Evolutionary conservation across 495 filamentous ascomycete species (phyloP).

Genomic region (Margaritispora aquatica): DNA sequence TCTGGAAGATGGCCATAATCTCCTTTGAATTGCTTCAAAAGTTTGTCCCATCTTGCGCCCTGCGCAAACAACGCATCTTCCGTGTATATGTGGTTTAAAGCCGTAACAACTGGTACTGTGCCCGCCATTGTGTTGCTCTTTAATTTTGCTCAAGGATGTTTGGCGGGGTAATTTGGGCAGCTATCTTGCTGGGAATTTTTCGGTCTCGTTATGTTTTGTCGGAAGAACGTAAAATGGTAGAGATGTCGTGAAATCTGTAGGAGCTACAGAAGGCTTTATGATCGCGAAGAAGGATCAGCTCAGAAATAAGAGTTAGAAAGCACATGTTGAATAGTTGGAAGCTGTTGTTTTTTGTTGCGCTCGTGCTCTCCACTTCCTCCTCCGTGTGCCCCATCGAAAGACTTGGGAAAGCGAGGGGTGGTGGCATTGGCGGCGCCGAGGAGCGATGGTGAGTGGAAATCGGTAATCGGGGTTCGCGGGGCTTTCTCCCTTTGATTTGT

Average conservation of each 20-base stretch:
- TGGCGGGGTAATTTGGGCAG: conserved; percentile 6
- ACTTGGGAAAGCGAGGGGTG: too few relatives aligned
- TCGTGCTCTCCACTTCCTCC: conserved; percentile 1
- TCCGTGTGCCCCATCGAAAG: not conserved
- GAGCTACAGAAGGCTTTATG: not conserved
- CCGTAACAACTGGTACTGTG: conserved; percentile 49
- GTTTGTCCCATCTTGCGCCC: conserved; percentile 59
- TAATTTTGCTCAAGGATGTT: too few relatives aligned
- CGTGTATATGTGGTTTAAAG: conserved; percentile 64
- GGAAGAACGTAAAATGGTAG: not conserved
- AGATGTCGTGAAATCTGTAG: not conserved
- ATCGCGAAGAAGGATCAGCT: not conserved
- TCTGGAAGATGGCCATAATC: conserved; percentile 65
- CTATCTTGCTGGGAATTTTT: not conserved
- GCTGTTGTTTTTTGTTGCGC: not conserved
- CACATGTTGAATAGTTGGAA: conserved; percentile 5
- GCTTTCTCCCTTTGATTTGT: too few relatives aligned
- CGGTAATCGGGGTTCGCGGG: too few relatives aligned
- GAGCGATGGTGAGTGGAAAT: too few relatives aligned
- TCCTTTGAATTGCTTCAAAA: conserved; percentile 66
- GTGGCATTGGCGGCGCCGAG: too few relatives aligned
- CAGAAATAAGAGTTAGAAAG: not conserved
- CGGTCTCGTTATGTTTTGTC: not conserved
- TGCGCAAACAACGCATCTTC: conserved; percentile 51
- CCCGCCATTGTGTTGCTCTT: conserved; percentile 40